These are phyloP conservation scores for Incumbomyces lentus DNA, from an alignment of 2,329 filamentous ascomycete genomes.

Conservation along the genomic window DNA sequence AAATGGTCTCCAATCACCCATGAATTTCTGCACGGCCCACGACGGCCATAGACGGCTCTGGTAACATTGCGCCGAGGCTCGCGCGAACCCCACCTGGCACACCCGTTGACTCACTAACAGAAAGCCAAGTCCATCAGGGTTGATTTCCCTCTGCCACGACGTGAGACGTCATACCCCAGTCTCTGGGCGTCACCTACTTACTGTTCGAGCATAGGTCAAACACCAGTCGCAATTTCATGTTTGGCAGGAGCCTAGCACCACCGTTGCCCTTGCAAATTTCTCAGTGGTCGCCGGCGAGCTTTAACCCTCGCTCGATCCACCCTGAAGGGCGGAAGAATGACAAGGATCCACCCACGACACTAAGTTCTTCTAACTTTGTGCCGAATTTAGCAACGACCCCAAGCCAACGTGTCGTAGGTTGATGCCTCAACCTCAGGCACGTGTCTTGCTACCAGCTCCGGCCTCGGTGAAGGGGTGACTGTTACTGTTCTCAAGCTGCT, in stretches of 20 bases:
- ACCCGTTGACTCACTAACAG: no score
- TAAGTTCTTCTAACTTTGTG: neutral
- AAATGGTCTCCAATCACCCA: no score
- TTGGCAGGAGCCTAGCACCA: conserved; percentile 1
- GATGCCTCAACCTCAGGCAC: neutral
- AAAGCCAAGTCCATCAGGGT: no score
- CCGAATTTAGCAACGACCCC: neutral
- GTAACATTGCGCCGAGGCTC: no score
- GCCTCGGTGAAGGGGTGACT: neutral
- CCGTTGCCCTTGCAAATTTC: conserved; percentile 1
- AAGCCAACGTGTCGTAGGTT: neutral
- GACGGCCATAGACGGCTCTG: no score
- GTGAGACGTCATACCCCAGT: no score
- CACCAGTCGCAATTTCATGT: neutral
- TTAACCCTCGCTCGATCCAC: neutral
- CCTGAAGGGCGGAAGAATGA: conserved; percentile 3
- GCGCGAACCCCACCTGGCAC: no score
- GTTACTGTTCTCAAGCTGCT: neutral
- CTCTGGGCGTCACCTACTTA: no score
- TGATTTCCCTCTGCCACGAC: no score
- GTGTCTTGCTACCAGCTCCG: neutral
- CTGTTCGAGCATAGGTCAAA: neutral
- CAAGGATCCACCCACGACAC: neutral
- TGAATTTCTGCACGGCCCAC: no score
- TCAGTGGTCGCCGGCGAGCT: conserved; percentile 1